Evolutionary conservation across 2,329 filamentous ascomycete species (phyloP).

Genomic region (Ophiostoma ulmi): DNA sequence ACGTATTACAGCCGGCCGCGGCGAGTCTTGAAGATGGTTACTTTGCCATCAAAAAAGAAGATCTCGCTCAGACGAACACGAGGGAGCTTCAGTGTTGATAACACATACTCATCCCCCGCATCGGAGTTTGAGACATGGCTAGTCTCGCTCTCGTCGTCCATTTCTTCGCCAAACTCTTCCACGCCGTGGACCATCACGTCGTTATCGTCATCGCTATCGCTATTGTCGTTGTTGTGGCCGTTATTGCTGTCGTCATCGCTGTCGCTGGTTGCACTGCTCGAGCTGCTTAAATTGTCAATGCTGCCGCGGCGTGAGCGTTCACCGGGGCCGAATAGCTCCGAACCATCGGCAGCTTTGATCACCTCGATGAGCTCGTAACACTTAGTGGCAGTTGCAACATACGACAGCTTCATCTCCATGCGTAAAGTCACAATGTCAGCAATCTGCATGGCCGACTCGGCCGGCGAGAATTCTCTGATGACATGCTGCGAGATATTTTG

Average conservation of each 20-base stretch:
- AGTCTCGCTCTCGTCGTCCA: background rate
- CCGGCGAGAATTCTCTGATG: slow-evolving; percentile 45
- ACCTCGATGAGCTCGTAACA: slow-evolving; percentile 78
- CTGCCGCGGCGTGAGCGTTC: background rate
- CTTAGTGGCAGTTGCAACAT: slow-evolving; percentile 69
- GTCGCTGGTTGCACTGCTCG: background rate
- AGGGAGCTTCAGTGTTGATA: background rate
- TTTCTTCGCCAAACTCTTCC: background rate
- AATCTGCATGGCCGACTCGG: slow-evolving; percentile 69
- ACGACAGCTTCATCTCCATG: slow-evolving; percentile 70
- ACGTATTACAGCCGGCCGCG: slow-evolving; percentile 45
- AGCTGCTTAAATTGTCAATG: background rate
- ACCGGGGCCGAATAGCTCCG: slow-evolving; percentile 23
- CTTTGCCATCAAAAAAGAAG: slow-evolving; percentile 77
- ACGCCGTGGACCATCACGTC: no score
- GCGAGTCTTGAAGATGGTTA: slow-evolving; percentile 72
- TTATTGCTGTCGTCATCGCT: slow-evolving; percentile 1
- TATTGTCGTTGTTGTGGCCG: background rate
- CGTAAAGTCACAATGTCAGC: slow-evolving; percentile 72
- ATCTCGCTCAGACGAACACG: slow-evolving; percentile 60
- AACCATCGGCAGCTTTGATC: slow-evolving; percentile 35
- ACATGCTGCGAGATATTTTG: slow-evolving; percentile 30
- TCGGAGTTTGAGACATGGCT: background rate
- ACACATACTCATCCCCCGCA: background rate
- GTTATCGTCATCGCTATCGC: background rate